phyloP scores from a whole-genome alignment of 1,139 yeast genomes.

The Magnusiomyces suaveolens region DNA sequence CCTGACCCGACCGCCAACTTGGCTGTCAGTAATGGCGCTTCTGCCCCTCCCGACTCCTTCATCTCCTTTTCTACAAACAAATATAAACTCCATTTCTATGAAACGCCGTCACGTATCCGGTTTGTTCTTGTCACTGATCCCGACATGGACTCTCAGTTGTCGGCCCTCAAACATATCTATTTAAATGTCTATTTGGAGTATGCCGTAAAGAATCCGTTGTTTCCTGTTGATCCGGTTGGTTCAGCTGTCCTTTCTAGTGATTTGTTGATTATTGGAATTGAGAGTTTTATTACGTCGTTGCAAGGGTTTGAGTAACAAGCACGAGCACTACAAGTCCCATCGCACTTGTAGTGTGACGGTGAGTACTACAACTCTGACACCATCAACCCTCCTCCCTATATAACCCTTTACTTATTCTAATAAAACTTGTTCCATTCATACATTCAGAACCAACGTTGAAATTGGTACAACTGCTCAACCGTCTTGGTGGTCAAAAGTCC shows the following conservation, averaged over 20 bases:
- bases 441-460: too few relatives aligned
- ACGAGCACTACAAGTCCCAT: too few relatives aligned
- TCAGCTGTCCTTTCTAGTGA: slow-evolving; percentile 33
- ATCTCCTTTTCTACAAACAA: slow-evolving; percentile 61
- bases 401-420: too few relatives aligned
- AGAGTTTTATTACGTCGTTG: slow-evolving; percentile 32
- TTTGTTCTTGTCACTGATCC: slow-evolving; percentile 69
- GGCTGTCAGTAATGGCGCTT: background rate
- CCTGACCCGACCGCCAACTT: background rate
- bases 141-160: slow-evolving; percentile 48
- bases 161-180: slow-evolving; percentile 58
- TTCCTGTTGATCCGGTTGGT: slow-evolving; percentile 30
- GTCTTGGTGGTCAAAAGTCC: too few relatives aligned
- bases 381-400: too few relatives aligned
- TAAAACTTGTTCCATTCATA: too few relatives aligned
- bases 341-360: too few relatives aligned
- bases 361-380: too few relatives aligned
- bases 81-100: slow-evolving; percentile 70
- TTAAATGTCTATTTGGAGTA: slow-evolving; percentile 55
- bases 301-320: slow-evolving; percentile 28
- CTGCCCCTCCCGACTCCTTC: slow-evolving; percentile 25
- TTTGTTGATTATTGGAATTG: slow-evolving; percentile 33
- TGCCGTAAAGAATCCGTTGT: slow-evolving; percentile 51
- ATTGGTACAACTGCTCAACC: too few relatives aligned
- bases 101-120: slow-evolving; percentile 69